Percentiles rank a stretch among this genome's conserved stretches.
Conservation (phyloP, 1,284 basidiomycete genomes). For the Cryptococcus sp. region DNA sequence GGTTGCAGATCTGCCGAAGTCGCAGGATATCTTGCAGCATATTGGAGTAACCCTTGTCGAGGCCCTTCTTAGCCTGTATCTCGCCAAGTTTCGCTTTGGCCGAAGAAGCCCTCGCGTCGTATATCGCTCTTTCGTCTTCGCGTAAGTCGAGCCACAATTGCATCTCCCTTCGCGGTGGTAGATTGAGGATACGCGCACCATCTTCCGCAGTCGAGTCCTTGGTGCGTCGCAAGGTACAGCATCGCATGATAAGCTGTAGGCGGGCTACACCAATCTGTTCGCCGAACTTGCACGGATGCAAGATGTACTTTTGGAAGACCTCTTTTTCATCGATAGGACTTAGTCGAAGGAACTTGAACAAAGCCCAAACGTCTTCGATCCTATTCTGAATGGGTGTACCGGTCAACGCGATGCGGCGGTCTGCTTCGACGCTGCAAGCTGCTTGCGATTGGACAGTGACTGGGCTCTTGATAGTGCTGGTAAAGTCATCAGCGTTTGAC, state of each 20-base stretch:
- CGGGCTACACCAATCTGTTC: conserved; percentile 89
- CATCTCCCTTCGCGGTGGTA: conserved; percentile 85
- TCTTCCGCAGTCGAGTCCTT: conserved; percentile 83
- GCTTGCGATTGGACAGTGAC: conserved; percentile 91
- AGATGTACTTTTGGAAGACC: conserved; percentile 90
- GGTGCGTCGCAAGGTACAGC: conserved; percentile 91
- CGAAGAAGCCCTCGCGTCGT: conserved; percentile 71
- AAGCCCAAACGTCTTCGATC: conserved; percentile 93
- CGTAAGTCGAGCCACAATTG: conserved; percentile 83
- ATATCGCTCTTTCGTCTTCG: conserved; percentile 77
- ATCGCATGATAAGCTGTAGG: conserved; percentile 96
- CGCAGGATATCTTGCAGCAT: conserved; percentile 94
- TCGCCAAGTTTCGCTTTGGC: conserved; percentile 58
- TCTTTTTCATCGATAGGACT: conserved; percentile 91
- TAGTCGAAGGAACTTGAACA: conserved; percentile 93
- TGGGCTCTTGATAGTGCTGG: conserved; percentile 93
- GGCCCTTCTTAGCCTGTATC: conserved; percentile 80
- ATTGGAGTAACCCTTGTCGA: conserved; percentile 91
- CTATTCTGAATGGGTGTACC: conserved; percentile 99
- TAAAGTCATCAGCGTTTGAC: neutral
- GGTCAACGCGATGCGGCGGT: conserved; percentile 89
- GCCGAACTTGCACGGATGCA: conserved; percentile 84
- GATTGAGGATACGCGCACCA: conserved; percentile 78
- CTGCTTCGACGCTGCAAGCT: conserved; percentile 90
- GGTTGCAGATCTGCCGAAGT: conserved; percentile 95